Conservation (phyloP, 1,139 yeast species). For the Lodderomyces oxycetoniae region DNA sequence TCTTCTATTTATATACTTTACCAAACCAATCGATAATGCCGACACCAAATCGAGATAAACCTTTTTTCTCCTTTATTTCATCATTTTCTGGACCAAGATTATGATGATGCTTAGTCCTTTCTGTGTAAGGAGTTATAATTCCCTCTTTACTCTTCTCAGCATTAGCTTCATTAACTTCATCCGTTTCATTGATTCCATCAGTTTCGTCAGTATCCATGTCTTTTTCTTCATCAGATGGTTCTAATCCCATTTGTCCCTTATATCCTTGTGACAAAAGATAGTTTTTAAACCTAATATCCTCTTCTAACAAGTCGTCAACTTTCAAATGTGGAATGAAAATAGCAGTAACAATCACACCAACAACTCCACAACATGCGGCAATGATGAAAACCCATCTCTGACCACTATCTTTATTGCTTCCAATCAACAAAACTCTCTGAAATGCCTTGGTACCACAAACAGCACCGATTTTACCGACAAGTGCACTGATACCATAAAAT, state of each 20-base stretch:
- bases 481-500: slow-evolving; percentile 45
- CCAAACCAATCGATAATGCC: too few relatives aligned
- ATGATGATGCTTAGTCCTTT: too few relatives aligned
- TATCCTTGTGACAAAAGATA: slow-evolving; percentile 64
- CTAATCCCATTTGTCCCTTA: slow-evolving; percentile 54
- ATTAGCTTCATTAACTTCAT: slow-evolving; percentile 3
- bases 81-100: slow-evolving; percentile 1
- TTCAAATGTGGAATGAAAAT: slow-evolving; percentile 62
- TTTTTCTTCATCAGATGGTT: slow-evolving; percentile 20
- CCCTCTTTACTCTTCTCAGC: too few relatives aligned
- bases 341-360: slow-evolving; percentile 57
- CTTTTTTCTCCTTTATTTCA: too few relatives aligned
- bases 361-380: slow-evolving; percentile 67
- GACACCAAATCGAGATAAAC: too few relatives aligned
- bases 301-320: slow-evolving; percentile 63
- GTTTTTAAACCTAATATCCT: slow-evolving; percentile 59
- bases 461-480: slow-evolving; percentile 49
- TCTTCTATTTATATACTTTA: slow-evolving; percentile 2
- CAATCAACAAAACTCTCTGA: slow-evolving; percentile 28
- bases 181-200: too few relatives aligned
- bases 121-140: too few relatives aligned
- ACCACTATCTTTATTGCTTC: slow-evolving; percentile 23
- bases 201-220: slow-evolving; percentile 12
- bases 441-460: slow-evolving; percentile 45
- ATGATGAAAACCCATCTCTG: slow-evolving; percentile 45